phyloP scores from a whole-genome alignment of 495 filamentous ascomycete genomes.

The Xylaria bambusicola region DNA sequence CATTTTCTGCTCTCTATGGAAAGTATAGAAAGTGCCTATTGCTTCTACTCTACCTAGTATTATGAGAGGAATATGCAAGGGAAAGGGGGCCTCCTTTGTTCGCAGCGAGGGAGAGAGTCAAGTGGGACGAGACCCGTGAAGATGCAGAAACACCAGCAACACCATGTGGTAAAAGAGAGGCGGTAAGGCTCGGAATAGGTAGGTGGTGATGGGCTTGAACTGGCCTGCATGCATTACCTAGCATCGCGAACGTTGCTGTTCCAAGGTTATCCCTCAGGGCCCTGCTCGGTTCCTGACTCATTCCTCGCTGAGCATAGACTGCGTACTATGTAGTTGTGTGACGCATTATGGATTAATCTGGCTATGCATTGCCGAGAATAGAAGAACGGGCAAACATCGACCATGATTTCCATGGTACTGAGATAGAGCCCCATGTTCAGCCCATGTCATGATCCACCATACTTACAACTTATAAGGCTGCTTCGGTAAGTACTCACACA shows the following conservation, averaged over 20 bases:
- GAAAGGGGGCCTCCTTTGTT: not conserved
- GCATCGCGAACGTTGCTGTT: conserved; percentile 10
- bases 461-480: not conserved
- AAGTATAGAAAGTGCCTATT: too few relatives aligned
- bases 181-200: conserved; percentile 11
- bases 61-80: not conserved
- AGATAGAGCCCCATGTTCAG: not conserved
- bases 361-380: not conserved
- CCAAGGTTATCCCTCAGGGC: too few relatives aligned
- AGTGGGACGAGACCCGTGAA: not conserved
- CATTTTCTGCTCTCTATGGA: too few relatives aligned
- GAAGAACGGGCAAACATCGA: not conserved
- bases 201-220: not conserved
- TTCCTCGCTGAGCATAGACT: not conserved
- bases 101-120: not conserved
- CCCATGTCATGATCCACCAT: conserved; percentile 8
- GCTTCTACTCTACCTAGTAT: too few relatives aligned
- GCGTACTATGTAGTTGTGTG: too few relatives aligned
- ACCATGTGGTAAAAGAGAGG: not conserved
- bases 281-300: too few relatives aligned
- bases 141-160: not conserved
- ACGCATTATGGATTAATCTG: not conserved
- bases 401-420: not conserved
- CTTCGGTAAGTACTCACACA: not conserved
- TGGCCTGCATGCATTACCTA: conserved; percentile 7